These are phyloP conservation scores for Simplicillium sp. DNA, from an alignment of 2,329 filamentous ascomycete species.

Conservation along the genomic window DNA sequence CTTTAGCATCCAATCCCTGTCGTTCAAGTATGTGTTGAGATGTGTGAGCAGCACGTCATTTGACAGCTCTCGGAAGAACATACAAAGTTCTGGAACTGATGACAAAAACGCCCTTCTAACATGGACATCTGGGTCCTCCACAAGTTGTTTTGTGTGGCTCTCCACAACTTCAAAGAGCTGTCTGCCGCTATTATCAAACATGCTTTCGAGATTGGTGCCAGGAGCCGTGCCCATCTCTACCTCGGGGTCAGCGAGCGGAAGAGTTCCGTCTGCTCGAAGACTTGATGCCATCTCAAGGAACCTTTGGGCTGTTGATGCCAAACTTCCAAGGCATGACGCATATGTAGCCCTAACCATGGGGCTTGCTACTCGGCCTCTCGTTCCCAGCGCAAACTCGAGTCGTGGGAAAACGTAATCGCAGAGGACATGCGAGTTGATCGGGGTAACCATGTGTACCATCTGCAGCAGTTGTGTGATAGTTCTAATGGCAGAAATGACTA, in stretches of 20 bases:
- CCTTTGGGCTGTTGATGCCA: conserved; percentile 74
- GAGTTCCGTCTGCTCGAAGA: conserved; percentile 70
- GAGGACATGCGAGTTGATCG: conserved; percentile 60
- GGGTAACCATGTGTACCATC: conserved; percentile 79
- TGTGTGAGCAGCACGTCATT: conserved; percentile 96
- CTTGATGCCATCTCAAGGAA: conserved; percentile 91
- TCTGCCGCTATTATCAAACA: conserved; percentile 79
- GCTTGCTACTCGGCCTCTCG: conserved; percentile 38
- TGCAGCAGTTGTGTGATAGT: conserved; percentile 83
- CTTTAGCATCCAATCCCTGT: conserved; percentile 91
- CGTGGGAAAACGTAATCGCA: conserved; percentile 59
- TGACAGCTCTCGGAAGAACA: conserved; percentile 88
- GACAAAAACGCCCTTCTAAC: conserved; percentile 86
- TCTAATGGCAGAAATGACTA: conserved; percentile 76
- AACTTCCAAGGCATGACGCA: conserved; percentile 80
- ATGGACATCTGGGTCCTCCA: conserved; percentile 77
- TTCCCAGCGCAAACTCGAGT: conserved; percentile 44
- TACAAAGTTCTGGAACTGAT: conserved; percentile 83
- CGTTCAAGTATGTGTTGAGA: conserved; percentile 93
- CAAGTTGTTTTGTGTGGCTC: conserved; percentile 75
- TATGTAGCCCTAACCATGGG: conserved; percentile 80
- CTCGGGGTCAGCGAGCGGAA: conserved; percentile 69
- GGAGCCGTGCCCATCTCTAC: conserved; percentile 61
- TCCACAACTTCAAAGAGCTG: conserved; percentile 82
- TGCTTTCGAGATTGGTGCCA: conserved; percentile 64